Conservation (phyloP, 345 rosid species). For the Dipteronia sinensis region DNA sequence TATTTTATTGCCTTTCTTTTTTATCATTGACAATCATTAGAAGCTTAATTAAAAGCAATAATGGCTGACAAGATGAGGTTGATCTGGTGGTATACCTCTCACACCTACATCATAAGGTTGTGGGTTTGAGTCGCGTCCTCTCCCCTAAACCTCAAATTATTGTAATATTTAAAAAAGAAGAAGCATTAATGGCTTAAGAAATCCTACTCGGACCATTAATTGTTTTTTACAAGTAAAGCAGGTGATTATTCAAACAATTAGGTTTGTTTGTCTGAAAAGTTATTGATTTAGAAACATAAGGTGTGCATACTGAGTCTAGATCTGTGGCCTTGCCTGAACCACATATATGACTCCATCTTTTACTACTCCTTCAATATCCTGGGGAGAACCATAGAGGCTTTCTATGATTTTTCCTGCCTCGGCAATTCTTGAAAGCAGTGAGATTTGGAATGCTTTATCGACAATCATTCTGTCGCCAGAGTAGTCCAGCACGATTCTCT, state of each 20-base stretch:
- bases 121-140: no score
- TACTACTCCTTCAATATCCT: slow-evolving; percentile 45
- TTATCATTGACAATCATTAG: no score
- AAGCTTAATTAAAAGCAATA: no score
- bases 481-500: slow-evolving; percentile 36
- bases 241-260: not conserved
- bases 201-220: not conserved
- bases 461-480: slow-evolving; percentile 30
- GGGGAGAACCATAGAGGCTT: slow-evolving; percentile 34
- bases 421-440: slow-evolving; percentile 36
- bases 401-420: slow-evolving; percentile 42
- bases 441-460: slow-evolving; percentile 33
- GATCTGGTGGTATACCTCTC: no score
- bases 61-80: no score
- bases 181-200: not conserved
- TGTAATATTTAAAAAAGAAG: no score
- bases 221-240: not conserved
- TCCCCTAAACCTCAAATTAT: no score
- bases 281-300: not conserved
- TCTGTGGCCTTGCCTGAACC: slow-evolving; percentile 46
- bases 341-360: slow-evolving; percentile 35
- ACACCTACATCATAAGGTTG: no score
- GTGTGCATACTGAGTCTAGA: slow-evolving; percentile 4
- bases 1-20: no score
- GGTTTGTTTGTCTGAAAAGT: not conserved